Percentiles rank a stretch among this genome's conserved stretches.
Conservation (phyloP, 2,329 filamentous ascomycete species). For the Mollisia scopiformis region DNA sequence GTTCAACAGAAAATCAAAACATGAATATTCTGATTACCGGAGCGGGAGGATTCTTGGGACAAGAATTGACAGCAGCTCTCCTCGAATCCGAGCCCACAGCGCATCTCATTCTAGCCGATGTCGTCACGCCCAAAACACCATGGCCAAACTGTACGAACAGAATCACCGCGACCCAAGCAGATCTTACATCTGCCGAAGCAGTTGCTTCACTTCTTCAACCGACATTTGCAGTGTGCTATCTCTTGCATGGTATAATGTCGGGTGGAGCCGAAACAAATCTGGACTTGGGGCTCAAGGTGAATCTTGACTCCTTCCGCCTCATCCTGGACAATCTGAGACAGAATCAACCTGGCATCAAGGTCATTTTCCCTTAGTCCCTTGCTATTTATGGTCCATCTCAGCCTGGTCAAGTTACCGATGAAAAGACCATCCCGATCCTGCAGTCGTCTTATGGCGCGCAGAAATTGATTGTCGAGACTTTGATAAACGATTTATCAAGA, state of each 20-base stretch:
- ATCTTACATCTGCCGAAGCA: slow-evolving; percentile 35
- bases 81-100: slow-evolving; percentile 46
- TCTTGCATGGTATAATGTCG: slow-evolving; percentile 69
- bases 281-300: slow-evolving; percentile 57
- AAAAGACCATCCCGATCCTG: slow-evolving; percentile 52
- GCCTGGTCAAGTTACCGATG: slow-evolving; percentile 47
- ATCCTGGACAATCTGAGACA: slow-evolving; percentile 55
- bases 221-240: slow-evolving; percentile 51
- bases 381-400: slow-evolving; percentile 62
- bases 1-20: background rate
- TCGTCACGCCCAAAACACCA: too few relatives aligned
- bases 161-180: slow-evolving; percentile 27
- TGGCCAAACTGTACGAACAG: too few relatives aligned
- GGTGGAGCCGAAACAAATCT: slow-evolving; percentile 62
- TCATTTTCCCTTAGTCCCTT: slow-evolving; percentile 61
- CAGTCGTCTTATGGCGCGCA: slow-evolving; percentile 63
- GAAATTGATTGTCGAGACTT: slow-evolving; percentile 63
- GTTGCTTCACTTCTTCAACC: slow-evolving; percentile 7
- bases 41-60: slow-evolving; percentile 64
- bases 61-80: slow-evolving; percentile 57
- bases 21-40: slow-evolving; percentile 60
- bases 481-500: slow-evolving; percentile 60
- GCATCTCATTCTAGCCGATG: slow-evolving; percentile 55
- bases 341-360: slow-evolving; percentile 39
- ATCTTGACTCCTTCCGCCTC: slow-evolving; percentile 57